Evolutionary conservation across 2,329 filamentous ascomycete genomes (phyloP), one percentile per base, ranked within the genome.

Genomic region (Piedraia hortae): DNA sequence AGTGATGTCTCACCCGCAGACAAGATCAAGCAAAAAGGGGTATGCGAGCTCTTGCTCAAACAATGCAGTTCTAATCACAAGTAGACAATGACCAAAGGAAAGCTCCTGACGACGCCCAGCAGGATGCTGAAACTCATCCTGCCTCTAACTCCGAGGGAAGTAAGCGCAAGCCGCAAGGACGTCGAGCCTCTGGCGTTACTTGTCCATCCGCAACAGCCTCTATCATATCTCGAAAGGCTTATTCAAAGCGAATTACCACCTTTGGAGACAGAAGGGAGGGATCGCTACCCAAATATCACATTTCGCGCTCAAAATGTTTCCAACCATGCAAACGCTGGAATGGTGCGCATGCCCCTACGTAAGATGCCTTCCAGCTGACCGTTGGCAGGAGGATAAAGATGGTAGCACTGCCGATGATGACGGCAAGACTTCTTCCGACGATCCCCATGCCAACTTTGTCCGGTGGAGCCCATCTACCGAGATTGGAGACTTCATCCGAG

Each of bases 401-500:
- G 16, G 18, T n/a, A n/a, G n/a, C n/a, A n/a, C n/a, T n/a, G n/a
- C n/a, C n/a, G n/a, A n/a, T n/a, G n/a, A n/a, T n/a, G n/a, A n/a
- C n/a, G n/a, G n/a, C n/a, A n/a, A n/a, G n/a, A n/a, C n/a, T n/a
- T n/a, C n/a, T n/a, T n/a, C n/a, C n/a, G n/a, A 10, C 14, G 18
- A 16, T 8, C 9, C 19, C 4, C 48, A 57, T 12, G 50, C 56
- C 25, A 59, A 62, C 24, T 85, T 82, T 50, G 74, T 90, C 2
- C 66, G 77, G 14, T 91, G 80, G 80, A 78, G 70, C 19, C 64
- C 66, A 18, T 74, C 68, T 14, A 90, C 80, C 1, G 80, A 91
- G 41, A 71, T 91, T 14, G 80, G 80, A 6, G 80, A 90, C 46
- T 91, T 91, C 38, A 85, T 91, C 31, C 65, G 77, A 5, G 80